phyloP scores from a whole-genome alignment of 2,329 filamentous ascomycete genomes.

The Colletotrichum coccodes region DNA sequence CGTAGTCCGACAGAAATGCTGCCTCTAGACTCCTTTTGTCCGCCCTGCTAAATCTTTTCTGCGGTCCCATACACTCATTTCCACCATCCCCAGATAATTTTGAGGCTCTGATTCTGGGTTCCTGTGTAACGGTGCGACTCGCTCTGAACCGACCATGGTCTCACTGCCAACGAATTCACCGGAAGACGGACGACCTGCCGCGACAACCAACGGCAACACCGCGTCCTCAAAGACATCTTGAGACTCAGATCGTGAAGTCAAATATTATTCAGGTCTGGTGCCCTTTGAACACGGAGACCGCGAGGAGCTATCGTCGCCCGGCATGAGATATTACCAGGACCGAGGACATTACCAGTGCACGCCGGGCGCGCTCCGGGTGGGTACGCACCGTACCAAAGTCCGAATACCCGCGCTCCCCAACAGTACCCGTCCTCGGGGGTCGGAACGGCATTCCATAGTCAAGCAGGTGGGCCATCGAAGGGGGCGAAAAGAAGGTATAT shows the following conservation, averaged over 20 bases:
- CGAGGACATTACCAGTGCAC: constrained; percentile 49
- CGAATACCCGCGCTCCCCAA: not conserved
- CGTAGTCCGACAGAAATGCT: not conserved
- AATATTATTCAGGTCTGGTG: constrained; percentile 12
- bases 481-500: constrained; percentile 14
- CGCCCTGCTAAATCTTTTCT: no score
- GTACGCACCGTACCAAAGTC: constrained; percentile 16
- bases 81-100: no score
- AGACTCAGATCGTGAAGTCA: not conserved
- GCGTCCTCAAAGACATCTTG: not conserved
- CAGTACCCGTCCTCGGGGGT: not conserved
- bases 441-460: not conserved
- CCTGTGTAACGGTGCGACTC: no score
- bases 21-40: not conserved
- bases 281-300: constrained; percentile 13
- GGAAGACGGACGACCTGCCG: not conserved
- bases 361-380: constrained; percentile 44
- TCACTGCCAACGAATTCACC: not conserved
- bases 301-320: constrained; percentile 40
- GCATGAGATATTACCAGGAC: constrained; percentile 45
- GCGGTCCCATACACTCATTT: no score
- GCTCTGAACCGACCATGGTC: not conserved
- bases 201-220: not conserved
- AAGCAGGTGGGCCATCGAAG: not conserved
- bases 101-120: no score